Evolutionary conservation across 2,329 filamentous ascomycete genomes (phyloP).

Genomic region (Ophiostoma perfectum): DNA sequence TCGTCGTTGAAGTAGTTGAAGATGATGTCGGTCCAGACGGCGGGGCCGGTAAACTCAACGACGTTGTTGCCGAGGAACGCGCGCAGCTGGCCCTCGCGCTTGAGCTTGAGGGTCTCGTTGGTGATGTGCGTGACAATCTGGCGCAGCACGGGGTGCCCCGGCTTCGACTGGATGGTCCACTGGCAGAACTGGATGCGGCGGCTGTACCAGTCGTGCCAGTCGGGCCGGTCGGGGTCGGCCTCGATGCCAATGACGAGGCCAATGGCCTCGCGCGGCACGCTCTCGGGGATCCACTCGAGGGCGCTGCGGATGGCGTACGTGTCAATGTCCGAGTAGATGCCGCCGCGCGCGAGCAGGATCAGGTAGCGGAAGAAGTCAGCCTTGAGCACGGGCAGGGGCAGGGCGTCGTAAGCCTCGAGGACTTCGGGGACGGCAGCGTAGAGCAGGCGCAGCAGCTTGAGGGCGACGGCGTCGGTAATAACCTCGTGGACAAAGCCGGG

Average conservation of each 20-base stretch:
- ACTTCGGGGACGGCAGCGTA: conserved; percentile 80
- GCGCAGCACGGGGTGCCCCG: conserved; percentile 84
- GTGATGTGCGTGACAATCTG: conserved; percentile 86
- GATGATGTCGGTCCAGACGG: conserved; percentile 86
- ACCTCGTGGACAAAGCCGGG: conserved; percentile 94
- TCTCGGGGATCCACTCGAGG: conserved; percentile 76
- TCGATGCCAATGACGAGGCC: conserved; percentile 93
- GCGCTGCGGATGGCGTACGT: conserved; percentile 79
- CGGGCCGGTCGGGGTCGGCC: conserved; percentile 84
- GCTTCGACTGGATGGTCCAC: conserved; percentile 96
- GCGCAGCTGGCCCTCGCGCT: conserved; percentile 60
- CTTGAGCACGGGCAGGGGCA: conserved; percentile 70
- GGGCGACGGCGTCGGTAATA: conserved; percentile 82
- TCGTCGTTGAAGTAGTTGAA: conserved; percentile 93
- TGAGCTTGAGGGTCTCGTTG: conserved; percentile 68
- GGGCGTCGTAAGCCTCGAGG: conserved; percentile 65
- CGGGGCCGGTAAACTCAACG: conserved; percentile 91
- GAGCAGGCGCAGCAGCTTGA: conserved; percentile 75
- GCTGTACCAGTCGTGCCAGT: conserved; percentile 96
- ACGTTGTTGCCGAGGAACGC: conserved; percentile 63
- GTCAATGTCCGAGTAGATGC: conserved; percentile 85
- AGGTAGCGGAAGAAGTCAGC: conserved; percentile 76
- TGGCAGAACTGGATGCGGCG: conserved; percentile 97
- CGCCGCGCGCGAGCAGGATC: conserved; percentile 56
- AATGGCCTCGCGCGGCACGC: conserved; percentile 69